These are phyloP conservation scores for Trichocladium uniseriatum DNA, from an alignment of 495 filamentous ascomycete species.

Conservation along the genomic window DNA sequence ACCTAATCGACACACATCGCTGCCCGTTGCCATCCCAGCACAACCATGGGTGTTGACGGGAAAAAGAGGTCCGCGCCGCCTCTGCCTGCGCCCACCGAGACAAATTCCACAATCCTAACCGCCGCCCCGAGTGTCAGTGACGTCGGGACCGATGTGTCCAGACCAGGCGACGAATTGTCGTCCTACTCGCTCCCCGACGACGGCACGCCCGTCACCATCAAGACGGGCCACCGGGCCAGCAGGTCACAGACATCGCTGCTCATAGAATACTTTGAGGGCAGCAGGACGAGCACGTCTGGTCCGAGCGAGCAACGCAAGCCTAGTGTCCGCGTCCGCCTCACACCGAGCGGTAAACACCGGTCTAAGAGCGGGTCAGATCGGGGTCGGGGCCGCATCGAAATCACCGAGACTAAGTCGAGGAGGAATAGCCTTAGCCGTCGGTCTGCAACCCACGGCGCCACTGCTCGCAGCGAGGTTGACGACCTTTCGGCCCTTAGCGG, in stretches of 20 bases:
- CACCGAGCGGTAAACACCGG: slow-evolving; percentile 54
- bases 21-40: slow-evolving; percentile 11
- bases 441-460: slow-evolving; percentile 51
- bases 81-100: slow-evolving; percentile 71
- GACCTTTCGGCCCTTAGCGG: slow-evolving; percentile 33
- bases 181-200: slow-evolving; percentile 91
- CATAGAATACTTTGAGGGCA: slow-evolving; percentile 96
- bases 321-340: slow-evolving; percentile 91
- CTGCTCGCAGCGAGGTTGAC: slow-evolving; percentile 37
- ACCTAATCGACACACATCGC: slow-evolving; percentile 14
- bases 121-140: slow-evolving; percentile 49
- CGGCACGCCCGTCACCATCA: slow-evolving; percentile 84
- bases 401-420: slow-evolving; percentile 62
- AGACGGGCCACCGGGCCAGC: slow-evolving; percentile 56
- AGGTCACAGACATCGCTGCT: slow-evolving; percentile 84
- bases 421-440: slow-evolving; percentile 49
- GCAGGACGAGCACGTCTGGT: slow-evolving; percentile 49
- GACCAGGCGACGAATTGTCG: slow-evolving; percentile 58
- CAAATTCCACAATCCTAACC: slow-evolving; percentile 50
- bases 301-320: slow-evolving; percentile 55
- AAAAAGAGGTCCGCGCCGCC: slow-evolving; percentile 50
- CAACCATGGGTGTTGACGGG: slow-evolving; percentile 59
- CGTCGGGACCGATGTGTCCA: slow-evolving; percentile 64
- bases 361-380: slow-evolving; percentile 44
- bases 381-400: slow-evolving; percentile 53